Evolutionary conservation across 2,329 filamentous ascomycete genomes (phyloP).

Genomic region (Colletotrichum sp.): DNA sequence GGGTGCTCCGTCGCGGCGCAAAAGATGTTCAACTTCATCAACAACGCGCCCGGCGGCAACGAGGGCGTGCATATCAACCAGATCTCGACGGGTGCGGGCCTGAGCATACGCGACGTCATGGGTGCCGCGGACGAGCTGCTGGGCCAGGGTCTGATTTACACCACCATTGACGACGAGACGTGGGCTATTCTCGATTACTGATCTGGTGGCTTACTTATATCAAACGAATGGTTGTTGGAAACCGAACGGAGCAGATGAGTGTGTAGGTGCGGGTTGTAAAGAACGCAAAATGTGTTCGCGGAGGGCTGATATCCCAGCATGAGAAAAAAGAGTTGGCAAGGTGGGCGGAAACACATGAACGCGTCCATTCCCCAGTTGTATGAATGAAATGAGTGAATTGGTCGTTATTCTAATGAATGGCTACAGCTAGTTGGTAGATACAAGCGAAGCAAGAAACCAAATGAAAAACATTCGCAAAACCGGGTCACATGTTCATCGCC

Average conservation of each 20-base stretch:
- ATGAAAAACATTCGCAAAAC: neutral
- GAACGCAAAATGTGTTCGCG: neutral
- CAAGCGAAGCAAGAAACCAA: conserved; percentile 2
- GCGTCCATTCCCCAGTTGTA: neutral
- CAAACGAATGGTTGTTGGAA: neutral
- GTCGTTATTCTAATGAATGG: conserved; percentile 20
- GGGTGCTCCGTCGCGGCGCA: conserved; percentile 62
- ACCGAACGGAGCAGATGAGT: neutral
- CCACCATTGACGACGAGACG: conserved; percentile 91
- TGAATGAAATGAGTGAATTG: conserved; percentile 13
- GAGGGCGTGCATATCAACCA: conserved; percentile 85
- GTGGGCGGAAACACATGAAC: neutral
- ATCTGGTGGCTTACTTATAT: neutral
- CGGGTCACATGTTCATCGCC: neutral
- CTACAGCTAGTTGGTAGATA: conserved; percentile 18
- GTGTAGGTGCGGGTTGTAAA: neutral
- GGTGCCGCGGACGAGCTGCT: conserved; percentile 84
- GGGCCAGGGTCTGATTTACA: conserved; percentile 78
- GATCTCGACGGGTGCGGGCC: conserved; percentile 69
- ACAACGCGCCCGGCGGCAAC: conserved; percentile 71
- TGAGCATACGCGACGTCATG: conserved; percentile 74
- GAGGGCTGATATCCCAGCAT: neutral
- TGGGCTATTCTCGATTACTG: conserved; percentile 82
- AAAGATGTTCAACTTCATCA: conserved; percentile 75
- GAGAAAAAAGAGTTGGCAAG: neutral